phyloP scores from a whole-genome alignment of 768 basidiomycete genomes.

The Leucocoprinus sp. region DNA sequence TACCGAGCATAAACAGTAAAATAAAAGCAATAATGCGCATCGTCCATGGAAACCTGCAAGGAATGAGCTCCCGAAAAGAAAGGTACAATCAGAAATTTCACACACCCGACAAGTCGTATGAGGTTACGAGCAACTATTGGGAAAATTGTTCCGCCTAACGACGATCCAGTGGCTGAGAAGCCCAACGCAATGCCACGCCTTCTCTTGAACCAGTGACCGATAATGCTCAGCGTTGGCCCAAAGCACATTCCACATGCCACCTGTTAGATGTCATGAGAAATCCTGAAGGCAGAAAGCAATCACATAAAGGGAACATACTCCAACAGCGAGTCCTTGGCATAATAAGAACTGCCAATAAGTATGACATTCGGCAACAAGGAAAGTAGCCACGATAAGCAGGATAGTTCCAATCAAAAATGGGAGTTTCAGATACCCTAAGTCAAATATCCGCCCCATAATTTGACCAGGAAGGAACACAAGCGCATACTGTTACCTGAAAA shows the following conservation, averaged over 20 bases:
- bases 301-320: conserved; percentile 27
- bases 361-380: conserved; percentile 50
- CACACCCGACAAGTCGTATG: conserved; percentile 46
- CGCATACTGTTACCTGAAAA: conserved; percentile 38
- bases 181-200: conserved; percentile 47
- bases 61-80: not conserved
- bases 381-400: conserved; percentile 37
- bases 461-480: conserved; percentile 43
- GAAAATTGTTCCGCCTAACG: conserved; percentile 54
- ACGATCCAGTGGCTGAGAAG: conserved; percentile 45
- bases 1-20: conserved; percentile 36
- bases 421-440: conserved; percentile 47
- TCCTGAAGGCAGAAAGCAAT: not conserved
- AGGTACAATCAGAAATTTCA: not conserved
- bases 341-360: conserved; percentile 62
- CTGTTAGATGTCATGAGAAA: not conserved
- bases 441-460: conserved; percentile 49
- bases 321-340: conserved; percentile 50
- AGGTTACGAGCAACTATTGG: conserved; percentile 51
- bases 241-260: conserved; percentile 27
- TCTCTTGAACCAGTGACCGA: conserved; percentile 61
- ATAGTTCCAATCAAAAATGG: conserved; percentile 34
- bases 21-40: conserved; percentile 60
- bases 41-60: conserved; percentile 58
- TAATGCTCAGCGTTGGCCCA: conserved; percentile 39